These are phyloP conservation scores for Phytophthora cactorum DNA, from an alignment of 352 stramenopile genomes.

Conservation along the genomic window DNA sequence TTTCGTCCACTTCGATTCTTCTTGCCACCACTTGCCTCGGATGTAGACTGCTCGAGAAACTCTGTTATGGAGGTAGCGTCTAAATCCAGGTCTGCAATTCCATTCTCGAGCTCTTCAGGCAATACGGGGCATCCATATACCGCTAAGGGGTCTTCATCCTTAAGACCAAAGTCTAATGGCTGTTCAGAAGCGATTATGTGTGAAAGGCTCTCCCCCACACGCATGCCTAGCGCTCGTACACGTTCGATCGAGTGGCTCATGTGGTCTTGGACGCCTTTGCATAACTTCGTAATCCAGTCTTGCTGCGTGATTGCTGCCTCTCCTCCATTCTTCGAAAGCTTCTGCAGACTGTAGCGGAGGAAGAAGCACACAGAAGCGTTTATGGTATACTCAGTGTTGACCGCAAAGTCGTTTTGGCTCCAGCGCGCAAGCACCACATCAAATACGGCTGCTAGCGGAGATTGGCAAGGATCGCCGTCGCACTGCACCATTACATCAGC, in stretches of 20 bases:
- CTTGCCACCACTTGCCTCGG: background rate
- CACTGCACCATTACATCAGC: constrained; percentile 42
- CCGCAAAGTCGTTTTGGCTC: constrained; percentile 62
- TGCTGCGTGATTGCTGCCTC: constrained; percentile 33
- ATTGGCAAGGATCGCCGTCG: constrained; percentile 14
- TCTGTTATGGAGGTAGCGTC: background rate
- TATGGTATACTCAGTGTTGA: constrained; percentile 54
- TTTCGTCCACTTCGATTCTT: constrained; percentile 13
- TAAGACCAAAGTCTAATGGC: constrained; percentile 66
- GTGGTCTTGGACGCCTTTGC: constrained; percentile 76
- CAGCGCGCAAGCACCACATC: constrained; percentile 63
- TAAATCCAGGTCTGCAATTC: constrained; percentile 20
- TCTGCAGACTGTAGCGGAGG: constrained; percentile 59
- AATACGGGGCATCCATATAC: constrained; percentile 39
- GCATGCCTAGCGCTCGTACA: constrained; percentile 70
- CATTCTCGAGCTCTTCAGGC: constrained; percentile 31
- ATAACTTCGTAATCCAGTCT: constrained; percentile 73
- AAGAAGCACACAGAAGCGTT: constrained; percentile 73
- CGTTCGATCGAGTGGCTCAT: constrained; percentile 69
- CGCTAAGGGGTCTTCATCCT: constrained; percentile 44
- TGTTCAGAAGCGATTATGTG: constrained; percentile 65
- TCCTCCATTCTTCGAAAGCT: constrained; percentile 26
- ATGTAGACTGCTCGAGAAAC: background rate
- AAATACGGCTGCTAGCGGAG: constrained; percentile 53
- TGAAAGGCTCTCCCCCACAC: constrained; percentile 72